Conservation (phyloP, 179 eudicot genomes). For the Beta corolliflora region DNA sequence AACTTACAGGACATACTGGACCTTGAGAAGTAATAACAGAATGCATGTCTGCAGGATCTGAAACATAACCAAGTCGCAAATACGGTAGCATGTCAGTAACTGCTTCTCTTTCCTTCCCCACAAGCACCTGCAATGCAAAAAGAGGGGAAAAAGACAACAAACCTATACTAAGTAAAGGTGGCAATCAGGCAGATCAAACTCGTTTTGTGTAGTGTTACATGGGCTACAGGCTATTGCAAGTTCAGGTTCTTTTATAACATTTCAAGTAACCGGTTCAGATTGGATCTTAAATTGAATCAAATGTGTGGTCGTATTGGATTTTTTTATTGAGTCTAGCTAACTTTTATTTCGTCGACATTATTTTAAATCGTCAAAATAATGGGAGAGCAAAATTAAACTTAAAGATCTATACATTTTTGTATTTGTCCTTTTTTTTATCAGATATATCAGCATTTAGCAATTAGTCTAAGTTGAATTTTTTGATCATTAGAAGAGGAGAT, state of each 20-base stretch:
- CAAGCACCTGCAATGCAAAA: conserved; percentile 55
- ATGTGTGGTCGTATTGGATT: background rate
- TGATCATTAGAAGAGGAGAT: background rate
- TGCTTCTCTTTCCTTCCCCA: conserved; percentile 91
- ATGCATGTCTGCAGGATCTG: conserved; percentile 93
- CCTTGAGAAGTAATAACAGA: conserved; percentile 97
- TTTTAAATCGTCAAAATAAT: background rate
- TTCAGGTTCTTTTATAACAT: background rate
- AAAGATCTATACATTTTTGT: background rate
- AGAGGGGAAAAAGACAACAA: conserved; percentile 8
- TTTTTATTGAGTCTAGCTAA: background rate
- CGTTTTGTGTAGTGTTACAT: no score
- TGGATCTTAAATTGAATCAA: background rate
- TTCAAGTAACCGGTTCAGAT: background rate
- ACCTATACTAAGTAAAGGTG: background rate
- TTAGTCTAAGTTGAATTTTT: background rate
- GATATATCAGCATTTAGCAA: background rate
- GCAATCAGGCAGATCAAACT: background rate
- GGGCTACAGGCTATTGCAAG: background rate
- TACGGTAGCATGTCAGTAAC: conserved; percentile 94
- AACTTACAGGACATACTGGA: conserved; percentile 90
- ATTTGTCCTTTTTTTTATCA: no score
- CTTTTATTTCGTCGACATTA: background rate
- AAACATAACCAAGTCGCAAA: conserved; percentile 90
- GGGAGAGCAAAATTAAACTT: background rate